Evolutionary conservation across 2,329 filamentous ascomycete genomes (phyloP).

Genomic region (Fusarium incarnatum): DNA sequence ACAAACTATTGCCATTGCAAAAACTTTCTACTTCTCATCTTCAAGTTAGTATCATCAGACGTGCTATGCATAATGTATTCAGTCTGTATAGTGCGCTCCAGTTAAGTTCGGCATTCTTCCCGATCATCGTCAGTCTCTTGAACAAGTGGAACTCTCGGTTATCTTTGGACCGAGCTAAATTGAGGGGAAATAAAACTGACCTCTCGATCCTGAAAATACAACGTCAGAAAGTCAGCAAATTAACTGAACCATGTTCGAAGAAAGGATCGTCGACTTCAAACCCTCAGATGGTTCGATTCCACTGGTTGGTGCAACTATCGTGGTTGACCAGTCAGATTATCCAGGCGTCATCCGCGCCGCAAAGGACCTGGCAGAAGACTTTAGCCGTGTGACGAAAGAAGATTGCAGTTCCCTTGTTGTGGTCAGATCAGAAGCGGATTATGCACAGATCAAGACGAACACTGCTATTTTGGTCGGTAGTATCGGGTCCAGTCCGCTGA

Average conservation of each 20-base stretch:
- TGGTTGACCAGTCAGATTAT: constrained; percentile 26
- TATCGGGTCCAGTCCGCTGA: background rate
- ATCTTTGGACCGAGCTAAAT: background rate
- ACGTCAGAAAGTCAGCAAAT: background rate
- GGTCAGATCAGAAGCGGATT: background rate
- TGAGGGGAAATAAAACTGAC: background rate
- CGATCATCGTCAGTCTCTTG: background rate
- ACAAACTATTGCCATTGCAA: too few relatives aligned
- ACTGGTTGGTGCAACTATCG: constrained; percentile 18
- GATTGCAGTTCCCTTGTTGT: background rate
- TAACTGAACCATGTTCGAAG: constrained; percentile 19
- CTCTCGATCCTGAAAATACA: background rate
- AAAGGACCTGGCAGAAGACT: constrained; percentile 24
- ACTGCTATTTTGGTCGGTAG: constrained; percentile 10
- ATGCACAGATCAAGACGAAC: fast-evolving
- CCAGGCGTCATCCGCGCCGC: constrained; percentile 26
- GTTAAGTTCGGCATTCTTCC: background rate
- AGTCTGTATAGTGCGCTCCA: background rate
- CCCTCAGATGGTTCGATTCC: background rate
- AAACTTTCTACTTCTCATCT: too few relatives aligned
- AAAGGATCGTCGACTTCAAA: constrained; percentile 16
- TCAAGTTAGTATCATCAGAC: too few relatives aligned
- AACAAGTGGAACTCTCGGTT: constrained; percentile 1
- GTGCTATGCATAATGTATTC: background rate
- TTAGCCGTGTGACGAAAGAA: constrained; percentile 14